A percentile compares a stretch with the other conserved stretches of the same genome.
Conservation (phyloP, 306 rosid species). For the Cucumis cinereus region DNA sequence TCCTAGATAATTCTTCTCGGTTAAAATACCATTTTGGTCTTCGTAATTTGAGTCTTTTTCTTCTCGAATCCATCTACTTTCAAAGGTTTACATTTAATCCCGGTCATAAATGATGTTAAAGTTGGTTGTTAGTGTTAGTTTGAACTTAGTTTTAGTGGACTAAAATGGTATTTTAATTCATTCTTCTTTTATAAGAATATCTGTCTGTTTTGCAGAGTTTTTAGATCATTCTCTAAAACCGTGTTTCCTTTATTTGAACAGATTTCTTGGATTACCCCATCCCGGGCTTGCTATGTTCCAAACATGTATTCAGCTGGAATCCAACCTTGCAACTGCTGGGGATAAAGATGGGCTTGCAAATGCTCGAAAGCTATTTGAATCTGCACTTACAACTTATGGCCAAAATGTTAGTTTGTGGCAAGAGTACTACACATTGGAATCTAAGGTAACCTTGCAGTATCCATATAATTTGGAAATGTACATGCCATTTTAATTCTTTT, state of each 20-base stretch:
- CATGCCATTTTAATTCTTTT: background rate
- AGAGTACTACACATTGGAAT: constrained; percentile 55
- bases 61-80: too few relatives aligned
- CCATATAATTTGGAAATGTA: background rate
- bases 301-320: constrained; percentile 68
- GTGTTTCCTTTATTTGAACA: constrained; percentile 20
- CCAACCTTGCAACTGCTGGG: constrained; percentile 53
- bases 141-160: too few relatives aligned
- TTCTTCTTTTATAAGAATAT: too few relatives aligned
- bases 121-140: too few relatives aligned
- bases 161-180: too few relatives aligned
- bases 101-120: too few relatives aligned
- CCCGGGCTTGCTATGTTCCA: constrained; percentile 64
- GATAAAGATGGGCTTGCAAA: constrained; percentile 53
- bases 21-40: too few relatives aligned
- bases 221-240: background rate
- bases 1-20: background rate
- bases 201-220: background rate
- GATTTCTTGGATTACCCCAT: constrained; percentile 66
- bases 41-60: too few relatives aligned
- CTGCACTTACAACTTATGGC: constrained; percentile 53
- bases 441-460: constrained; percentile 34
- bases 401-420: constrained; percentile 68
- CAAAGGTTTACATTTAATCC: too few relatives aligned
- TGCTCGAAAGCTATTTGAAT: constrained; percentile 60